These are phyloP conservation scores for Ceratobasidium sp. DNA, from an alignment of 1,284 basidiomycete species.

Conservation along the genomic window DNA sequence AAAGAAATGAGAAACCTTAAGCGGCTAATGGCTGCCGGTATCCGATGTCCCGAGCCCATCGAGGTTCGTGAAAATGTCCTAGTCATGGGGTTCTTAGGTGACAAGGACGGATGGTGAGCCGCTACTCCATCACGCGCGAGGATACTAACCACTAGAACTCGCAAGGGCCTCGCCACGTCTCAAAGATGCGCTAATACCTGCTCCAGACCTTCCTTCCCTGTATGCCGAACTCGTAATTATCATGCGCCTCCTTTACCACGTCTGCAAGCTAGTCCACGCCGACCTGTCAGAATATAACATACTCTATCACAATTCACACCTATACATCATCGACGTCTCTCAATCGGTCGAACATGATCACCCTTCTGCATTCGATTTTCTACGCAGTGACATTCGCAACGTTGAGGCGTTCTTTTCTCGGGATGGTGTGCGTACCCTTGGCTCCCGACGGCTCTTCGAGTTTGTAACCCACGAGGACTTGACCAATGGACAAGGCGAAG, in stretches of 20 bases:
- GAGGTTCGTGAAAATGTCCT: conserved; percentile 97
- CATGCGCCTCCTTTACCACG: conserved; percentile 84
- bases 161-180: conserved; percentile 84
- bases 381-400: conserved; percentile 90
- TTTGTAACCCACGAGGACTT: conserved; percentile 71
- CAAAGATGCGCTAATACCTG: conserved; percentile 71
- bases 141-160: not conserved
- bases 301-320: conserved; percentile 68
- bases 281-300: conserved; percentile 99
- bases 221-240: conserved; percentile 83
- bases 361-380: conserved; percentile 92
- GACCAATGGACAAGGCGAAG: conserved; percentile 50
- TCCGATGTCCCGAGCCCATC: conserved; percentile 84
- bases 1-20: conserved; percentile 98
- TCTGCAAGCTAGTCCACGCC: conserved; percentile 94
- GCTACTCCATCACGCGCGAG: not conserved
- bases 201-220: conserved; percentile 61
- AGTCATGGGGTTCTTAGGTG: conserved; percentile 92
- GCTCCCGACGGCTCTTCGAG: conserved; percentile 84
- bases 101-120: conserved; percentile 78
- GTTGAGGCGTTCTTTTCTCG: conserved; percentile 89
- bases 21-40: conserved; percentile 78
- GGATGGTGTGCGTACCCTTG: conserved; percentile 76
- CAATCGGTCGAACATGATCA: conserved; percentile 99
- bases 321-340: conserved; percentile 97